Base-by-base conservation (phyloP, 371 early-diverging fungal species). In the Coemansia sp. region DNA sequence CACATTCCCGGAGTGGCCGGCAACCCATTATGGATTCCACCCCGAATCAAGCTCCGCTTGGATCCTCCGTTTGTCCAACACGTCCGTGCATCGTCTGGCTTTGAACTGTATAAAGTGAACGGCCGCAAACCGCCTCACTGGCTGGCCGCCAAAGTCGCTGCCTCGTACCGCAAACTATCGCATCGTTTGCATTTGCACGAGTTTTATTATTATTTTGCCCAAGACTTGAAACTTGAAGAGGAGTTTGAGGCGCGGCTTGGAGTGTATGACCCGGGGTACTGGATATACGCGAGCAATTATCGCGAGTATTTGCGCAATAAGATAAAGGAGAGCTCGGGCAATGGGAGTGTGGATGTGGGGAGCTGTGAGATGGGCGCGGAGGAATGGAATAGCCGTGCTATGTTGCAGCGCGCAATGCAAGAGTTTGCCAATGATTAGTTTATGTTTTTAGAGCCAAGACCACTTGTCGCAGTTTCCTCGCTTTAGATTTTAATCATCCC, bases 121-220 rank as follows among this genome's bases (percentile, higher is more conserved):
- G 62, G 64, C 4, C 73, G 81, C 58, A 80, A 69, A 48, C 80
- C 68, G 59, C 81, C 81, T 37, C 71, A 80, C 33, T 75, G 81
- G 81, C 77, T 80, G 30, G 69, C 67, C 9, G 65, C 53, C 40
- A 40, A 62, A 23, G 59, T 80, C 11, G 68, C 71, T 47, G 63
- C 61, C 0, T 28, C 51, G 39, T 72, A 68, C 54, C 47, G 62
- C 18, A 16, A 4, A 20, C 42, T 55, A 3, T 47, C 69, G 0
- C 58, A 63, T 3, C 40, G 64, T 2, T 16, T 70, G 39, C 28
- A 18, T 21, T n/a, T 42, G 16, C 70, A 72, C 40, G 68, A 80
- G 64, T 67, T 80, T n/a, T 71, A 63, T 48, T 70, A 48, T n/a
- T 33, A 68, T 14, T 62, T 72, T 11, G 28, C 53, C 28, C 64